Evolutionary conservation across 768 basidiomycete genomes (phyloP), one percentile per base, ranked within the genome.

Genomic region (Suillus fuscotomentosus): DNA sequence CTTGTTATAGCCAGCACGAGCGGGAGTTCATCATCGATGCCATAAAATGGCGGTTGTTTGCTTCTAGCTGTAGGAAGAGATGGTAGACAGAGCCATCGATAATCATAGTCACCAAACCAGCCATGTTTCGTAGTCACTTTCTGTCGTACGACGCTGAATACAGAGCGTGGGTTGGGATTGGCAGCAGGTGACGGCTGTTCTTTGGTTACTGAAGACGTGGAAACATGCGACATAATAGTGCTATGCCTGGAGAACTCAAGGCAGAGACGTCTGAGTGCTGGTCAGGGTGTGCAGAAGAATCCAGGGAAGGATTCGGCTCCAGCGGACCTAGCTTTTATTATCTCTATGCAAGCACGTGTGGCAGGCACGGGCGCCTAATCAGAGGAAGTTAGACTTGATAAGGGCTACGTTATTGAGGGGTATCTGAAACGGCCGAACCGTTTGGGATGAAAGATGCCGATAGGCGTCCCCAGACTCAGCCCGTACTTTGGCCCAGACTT

Each of bases 101-200:
- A 94, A 77, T 94, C 86, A 71, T 93, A 94, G 72, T 89, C 88
- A 0, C 92, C 92, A n/a, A 94, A 63, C 92, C 92, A 94, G 9
- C 92, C 91, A 51, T 88, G 77, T 66, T 75, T 78, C 2, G 84
- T 83, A 6, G 82, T 82, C 54, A 83, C 38, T 71, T 83, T 84
- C 47, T 62, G 70, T 15, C 69, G 70, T 39, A 78, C 42, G 42
- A 60, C 34, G 9, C 61, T 53, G 1, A 61, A 62, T 14, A 17
- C 36, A 11, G 69, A 62, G n/a, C 31, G 63, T 4, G 61, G 47
- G 54, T 24, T 56, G 5, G 67, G 73, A 15, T 53, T 64, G 8
- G 60, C 68, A 31, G 60, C 43, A 5, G 70, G 45, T 5, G 59
- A 9, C 1, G 72, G 73, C 39, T 72, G 74, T 17, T 65, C 61